These are phyloP conservation scores for Colletotrichum orbiculare DNA, from an alignment of 2,329 filamentous ascomycete species.

Conservation along the genomic window DNA sequence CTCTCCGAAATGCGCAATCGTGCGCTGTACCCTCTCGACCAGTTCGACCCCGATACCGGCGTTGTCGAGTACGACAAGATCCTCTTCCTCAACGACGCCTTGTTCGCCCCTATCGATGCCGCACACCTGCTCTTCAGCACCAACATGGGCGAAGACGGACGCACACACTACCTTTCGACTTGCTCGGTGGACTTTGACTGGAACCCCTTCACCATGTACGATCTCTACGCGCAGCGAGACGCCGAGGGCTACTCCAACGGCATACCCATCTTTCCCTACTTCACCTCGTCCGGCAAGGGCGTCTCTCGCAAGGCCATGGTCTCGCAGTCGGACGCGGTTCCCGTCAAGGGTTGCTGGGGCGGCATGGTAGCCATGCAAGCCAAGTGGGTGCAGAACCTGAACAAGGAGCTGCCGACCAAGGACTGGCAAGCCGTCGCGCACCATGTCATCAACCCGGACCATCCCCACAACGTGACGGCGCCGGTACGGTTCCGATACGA, in stretches of 20 bases:
- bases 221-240: constrained; percentile 79
- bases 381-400: constrained; percentile 63
- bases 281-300: constrained; percentile 63
- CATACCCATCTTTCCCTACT: constrained; percentile 76
- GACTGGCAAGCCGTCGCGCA: constrained; percentile 42
- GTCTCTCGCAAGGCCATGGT: constrained; percentile 72
- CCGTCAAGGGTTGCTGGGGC: constrained; percentile 80
- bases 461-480: constrained; percentile 41
- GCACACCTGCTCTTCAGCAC: constrained; percentile 71
- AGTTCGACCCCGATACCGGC: constrained; percentile 49
- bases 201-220: constrained; percentile 76
- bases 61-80: constrained; percentile 62
- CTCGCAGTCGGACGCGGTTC: constrained; percentile 70
- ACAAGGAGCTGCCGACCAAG: constrained; percentile 44
- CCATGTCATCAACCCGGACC: constrained; percentile 48
- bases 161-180: constrained; percentile 71
- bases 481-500: constrained; percentile 56
- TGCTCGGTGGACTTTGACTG: constrained; percentile 77
- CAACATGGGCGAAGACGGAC: constrained; percentile 62
- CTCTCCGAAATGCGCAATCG: constrained; percentile 79
- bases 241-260: constrained; percentile 71
- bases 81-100: constrained; percentile 76
- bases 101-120: constrained; percentile 62
- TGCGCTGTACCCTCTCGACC: constrained; percentile 72
- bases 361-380: constrained; percentile 78